Base-by-base conservation (phyloP, 495 filamentous ascomycete genomes). In the Xylaria castorea region DNA sequence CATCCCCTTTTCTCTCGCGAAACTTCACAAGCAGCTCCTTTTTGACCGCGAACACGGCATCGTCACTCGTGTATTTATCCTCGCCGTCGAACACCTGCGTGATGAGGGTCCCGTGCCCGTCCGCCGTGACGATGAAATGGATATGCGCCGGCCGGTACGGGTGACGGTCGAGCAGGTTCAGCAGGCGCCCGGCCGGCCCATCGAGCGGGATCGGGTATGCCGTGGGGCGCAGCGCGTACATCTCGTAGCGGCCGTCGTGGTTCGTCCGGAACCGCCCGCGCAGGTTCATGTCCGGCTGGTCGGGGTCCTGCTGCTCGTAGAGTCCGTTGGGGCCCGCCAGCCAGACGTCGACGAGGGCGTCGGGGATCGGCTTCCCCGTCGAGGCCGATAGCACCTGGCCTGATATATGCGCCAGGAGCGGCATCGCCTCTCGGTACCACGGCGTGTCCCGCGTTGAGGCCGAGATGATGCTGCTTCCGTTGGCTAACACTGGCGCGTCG, bases 31-130 rank as follows among this genome's bases (percentile, higher is more conserved):
- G 75, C 73, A 94, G 80, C 27, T 88, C 90, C 72, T 93, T 89
- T 84, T 94, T 95, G 46, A 93, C 91, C 0, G 92, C 92, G 75
- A 94, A 95, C 7, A 92, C 92, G 0, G 88, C 83, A 80, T 95
- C 92, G 55, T 93, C 85, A 30, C 77, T 77, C 27, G 92, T 81
- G 71, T 93, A 87, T 72, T 86, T 80, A 73, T 91, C 91, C 34
- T 87, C 83, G 68, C 85, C 77, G 75, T 94, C 92, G 76, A 94
- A 94, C 58, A 94, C 85, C 79, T 95, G 92, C 18, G 92, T 94
- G 0, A 88, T 89, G 71, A 94, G 80, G 11, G 90, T 80, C 68
- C 89, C 73, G 73, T 80, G 77, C 9, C 79, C 83, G 3, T 70
- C 58, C 12, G 79, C 80, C 30, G 84, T 71, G 75, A 91, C 84